Base-by-base conservation (phyloP, 2,329 filamentous ascomycete species). In the Colletotrichum brevisporum region DNA sequence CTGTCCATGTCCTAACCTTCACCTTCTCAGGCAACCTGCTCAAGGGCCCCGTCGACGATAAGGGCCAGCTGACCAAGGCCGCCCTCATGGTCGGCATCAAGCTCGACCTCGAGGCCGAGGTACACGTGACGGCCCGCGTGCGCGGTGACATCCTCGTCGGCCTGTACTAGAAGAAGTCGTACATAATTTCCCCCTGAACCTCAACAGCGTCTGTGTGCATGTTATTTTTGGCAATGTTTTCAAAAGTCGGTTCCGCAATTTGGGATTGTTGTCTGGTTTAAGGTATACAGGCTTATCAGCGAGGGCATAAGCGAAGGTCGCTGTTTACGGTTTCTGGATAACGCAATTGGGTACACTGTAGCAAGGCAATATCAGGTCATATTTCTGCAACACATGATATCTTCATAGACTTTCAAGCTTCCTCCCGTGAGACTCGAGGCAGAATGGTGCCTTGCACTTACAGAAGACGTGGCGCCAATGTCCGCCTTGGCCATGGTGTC, bases 81-180 rank as follows among this genome's bases (percentile, higher is more conserved):
- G 87, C 86, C 1, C 81, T 90, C 50, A 82, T 90, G 73, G 82
- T 90, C 47, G 88, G 88, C 65, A 89, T 90, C 80, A 90, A 90
- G 82, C 81, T 90, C 43, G 88, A 90, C 75, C 78, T 90, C 21
- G 88, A 90, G 76, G 88, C 88, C 15, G 88, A 90, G 76, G 86
- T 90, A 51, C 87, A 90, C 76, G 78, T 90, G 71, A 90, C 88
- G 18, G 88, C 88, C 56, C 79, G 88, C 61, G 82, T 90, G 68
- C 82, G 87, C 56, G 88, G 88, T 82, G 88, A 90, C 76, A 89
- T 90, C 74, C 84, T 85, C 31, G 83, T 90, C 70, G 87, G 87
- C 51, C 77, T 89, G 74, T 89, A 88, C 76, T 89, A 80, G 71
- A 50, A 18, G 3, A 31, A 31, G 8, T 31, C 27, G 8, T 43